These are phyloP conservation scores for Chalaropsis thielavioides DNA, from an alignment of 2,329 filamentous ascomycete genomes.

Conservation along the genomic window DNA sequence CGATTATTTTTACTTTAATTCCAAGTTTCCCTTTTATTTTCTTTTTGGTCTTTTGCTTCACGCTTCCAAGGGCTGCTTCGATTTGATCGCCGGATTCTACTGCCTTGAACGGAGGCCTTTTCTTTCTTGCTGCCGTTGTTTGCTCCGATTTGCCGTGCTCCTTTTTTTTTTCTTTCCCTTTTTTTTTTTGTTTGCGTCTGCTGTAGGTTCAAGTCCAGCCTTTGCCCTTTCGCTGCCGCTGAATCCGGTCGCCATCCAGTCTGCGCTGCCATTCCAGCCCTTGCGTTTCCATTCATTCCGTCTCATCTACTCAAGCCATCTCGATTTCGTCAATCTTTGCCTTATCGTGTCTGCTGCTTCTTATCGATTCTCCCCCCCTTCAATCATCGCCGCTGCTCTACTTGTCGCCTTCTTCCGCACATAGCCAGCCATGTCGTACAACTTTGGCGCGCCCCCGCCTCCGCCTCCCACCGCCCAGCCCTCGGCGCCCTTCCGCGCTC, in stretches of 20 bases:
- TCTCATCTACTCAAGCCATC: not conserved
- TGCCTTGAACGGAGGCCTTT: not conserved
- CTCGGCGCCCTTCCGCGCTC: slow-evolving; percentile 34
- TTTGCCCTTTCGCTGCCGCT: not conserved
- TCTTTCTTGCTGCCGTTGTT: no score
- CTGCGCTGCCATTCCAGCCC: no score
- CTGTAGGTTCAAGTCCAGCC: not conserved
- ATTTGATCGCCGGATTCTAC: not conserved
- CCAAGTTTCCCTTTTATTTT: not conserved
- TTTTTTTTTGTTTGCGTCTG: not conserved
- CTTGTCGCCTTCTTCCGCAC: not conserved
- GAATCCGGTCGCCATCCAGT: no score
- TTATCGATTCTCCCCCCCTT: slow-evolving; percentile 1
- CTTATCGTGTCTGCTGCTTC: slow-evolving; percentile 8
- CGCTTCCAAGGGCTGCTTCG: not conserved
- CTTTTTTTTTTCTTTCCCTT: not conserved
- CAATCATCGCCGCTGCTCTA: not conserved
- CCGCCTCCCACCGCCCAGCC: slow-evolving; percentile 31
- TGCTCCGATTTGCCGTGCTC: no score
- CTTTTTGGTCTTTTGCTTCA: not conserved
- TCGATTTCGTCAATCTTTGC: not conserved
- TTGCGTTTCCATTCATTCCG: not conserved
- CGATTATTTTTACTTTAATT: not conserved
- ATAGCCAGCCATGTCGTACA: slow-evolving; percentile 33
- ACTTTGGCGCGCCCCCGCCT: slow-evolving; percentile 40